These are phyloP conservation scores for Penicillium decumbens DNA, from an alignment of 2,329 filamentous ascomycete genomes.

Conservation along the genomic window DNA sequence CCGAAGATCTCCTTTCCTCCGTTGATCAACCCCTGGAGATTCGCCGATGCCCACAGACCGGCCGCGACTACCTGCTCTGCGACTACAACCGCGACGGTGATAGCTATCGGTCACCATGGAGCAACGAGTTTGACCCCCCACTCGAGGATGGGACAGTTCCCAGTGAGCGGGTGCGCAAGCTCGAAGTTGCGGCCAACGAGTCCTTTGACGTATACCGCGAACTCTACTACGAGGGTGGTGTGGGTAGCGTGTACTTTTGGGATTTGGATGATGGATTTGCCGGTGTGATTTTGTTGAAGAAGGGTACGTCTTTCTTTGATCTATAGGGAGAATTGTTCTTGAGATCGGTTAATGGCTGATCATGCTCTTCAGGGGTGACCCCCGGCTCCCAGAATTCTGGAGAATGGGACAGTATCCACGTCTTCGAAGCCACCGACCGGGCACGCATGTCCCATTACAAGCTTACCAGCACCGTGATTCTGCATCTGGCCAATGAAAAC, in stretches of 20 bases:
- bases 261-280: conserved; percentile 97
- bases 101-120: conserved; percentile 97
- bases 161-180: conserved; percentile 82
- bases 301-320: conserved; percentile 55
- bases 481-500: conserved; percentile 69
- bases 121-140: conserved; percentile 93
- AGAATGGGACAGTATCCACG: conserved; percentile 97
- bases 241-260: conserved; percentile 97
- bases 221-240: conserved; percentile 86
- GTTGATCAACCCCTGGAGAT: conserved; percentile 92
- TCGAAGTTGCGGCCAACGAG: conserved; percentile 91
- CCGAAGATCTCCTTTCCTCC: conserved; percentile 94
- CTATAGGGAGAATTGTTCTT: too few species aligned
- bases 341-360: conserved; percentile 6
- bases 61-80: conserved; percentile 94
- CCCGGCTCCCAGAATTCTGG: conserved; percentile 65
- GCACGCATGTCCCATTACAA: conserved; percentile 94
- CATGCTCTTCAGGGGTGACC: conserved; percentile 54
- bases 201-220: conserved; percentile 96
- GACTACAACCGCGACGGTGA: conserved; percentile 99
- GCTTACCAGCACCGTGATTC: conserved; percentile 92
- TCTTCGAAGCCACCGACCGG: conserved; percentile 92
- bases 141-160: conserved; percentile 83
- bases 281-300: conserved; percentile 92
- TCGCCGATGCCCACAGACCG: conserved; percentile 78